These are phyloP conservation scores for Diversispora epigaea DNA, from an alignment of 192 early-diverging fungal species.

Conservation along the genomic window DNA sequence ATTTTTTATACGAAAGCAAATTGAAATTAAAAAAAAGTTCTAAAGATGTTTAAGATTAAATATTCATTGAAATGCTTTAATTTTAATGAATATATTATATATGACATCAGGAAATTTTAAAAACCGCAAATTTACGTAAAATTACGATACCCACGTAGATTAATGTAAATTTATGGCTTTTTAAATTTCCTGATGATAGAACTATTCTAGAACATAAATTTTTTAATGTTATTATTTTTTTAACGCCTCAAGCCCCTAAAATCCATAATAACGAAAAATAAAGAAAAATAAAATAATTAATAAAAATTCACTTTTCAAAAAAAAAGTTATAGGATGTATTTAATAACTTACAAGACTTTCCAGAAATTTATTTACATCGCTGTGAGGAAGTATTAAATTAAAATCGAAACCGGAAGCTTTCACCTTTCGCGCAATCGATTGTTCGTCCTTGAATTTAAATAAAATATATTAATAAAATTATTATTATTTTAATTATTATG, in stretches of 20 bases:
- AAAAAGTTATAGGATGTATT: not conserved
- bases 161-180: too few relatives aligned
- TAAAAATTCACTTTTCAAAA: not conserved
- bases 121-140: too few relatives aligned
- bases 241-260: not conserved
- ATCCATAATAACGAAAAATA: not conserved
- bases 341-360: conserved; percentile 16
- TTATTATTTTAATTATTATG: not conserved
- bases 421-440: not conserved
- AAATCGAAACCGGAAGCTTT: conserved; percentile 11
- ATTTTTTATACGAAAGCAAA: not conserved
- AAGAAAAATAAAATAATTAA: not conserved
- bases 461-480: not conserved
- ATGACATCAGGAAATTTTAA: too few relatives aligned
- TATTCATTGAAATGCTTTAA: not conserved
- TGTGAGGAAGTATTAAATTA: conserved; percentile 1
- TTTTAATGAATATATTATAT: not conserved
- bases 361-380: conserved; percentile 20
- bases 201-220: not conserved
- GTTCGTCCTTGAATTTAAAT: conserved; percentile 17
- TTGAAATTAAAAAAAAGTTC: not conserved
- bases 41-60: conserved; percentile 5
- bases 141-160: too few relatives aligned
- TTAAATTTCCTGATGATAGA: too few relatives aligned
- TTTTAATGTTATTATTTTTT: conserved; percentile 2